phyloP scores from a whole-genome alignment of 1,139 yeast genomes.

The Saccharomycopsis hybrid region DNA sequence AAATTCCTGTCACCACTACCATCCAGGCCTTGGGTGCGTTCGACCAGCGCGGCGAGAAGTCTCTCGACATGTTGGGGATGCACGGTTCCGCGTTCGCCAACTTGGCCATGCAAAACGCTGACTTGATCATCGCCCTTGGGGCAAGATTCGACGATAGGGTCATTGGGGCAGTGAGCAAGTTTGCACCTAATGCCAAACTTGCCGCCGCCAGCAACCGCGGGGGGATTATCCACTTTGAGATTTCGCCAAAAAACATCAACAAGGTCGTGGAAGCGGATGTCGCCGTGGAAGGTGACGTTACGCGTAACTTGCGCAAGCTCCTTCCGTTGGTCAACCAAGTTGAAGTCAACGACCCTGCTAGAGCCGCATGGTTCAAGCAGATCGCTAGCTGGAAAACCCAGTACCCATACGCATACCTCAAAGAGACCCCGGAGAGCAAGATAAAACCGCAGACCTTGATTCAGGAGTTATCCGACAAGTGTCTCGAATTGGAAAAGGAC shows the following conservation, averaged over 20 bases:
- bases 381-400: slow-evolving; percentile 77
- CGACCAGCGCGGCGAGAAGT: slow-evolving; percentile 85
- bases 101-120: slow-evolving; percentile 88
- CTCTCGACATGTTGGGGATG: slow-evolving; percentile 96
- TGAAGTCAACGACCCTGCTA: slow-evolving; percentile 35
- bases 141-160: slow-evolving; percentile 99
- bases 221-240: slow-evolving; percentile 94
- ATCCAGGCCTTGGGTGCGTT: slow-evolving; percentile 91
- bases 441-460: slow-evolving; percentile 94
- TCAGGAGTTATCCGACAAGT: slow-evolving; percentile 67
- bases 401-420: slow-evolving; percentile 78
- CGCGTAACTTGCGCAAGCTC: slow-evolving; percentile 64
- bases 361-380: slow-evolving; percentile 74
- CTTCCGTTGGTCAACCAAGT: slow-evolving; percentile 64
- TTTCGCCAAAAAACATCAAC: slow-evolving; percentile 92
- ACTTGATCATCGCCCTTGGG: slow-evolving; percentile 87
- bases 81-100: slow-evolving; percentile 97
- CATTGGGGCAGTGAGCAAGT: slow-evolving; percentile 75
- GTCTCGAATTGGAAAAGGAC: slow-evolving; percentile 58
- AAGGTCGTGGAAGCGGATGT: slow-evolving; percentile 97
- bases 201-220: slow-evolving; percentile 90
- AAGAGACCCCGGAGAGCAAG: slow-evolving; percentile 69
- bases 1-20: slow-evolving; percentile 93
- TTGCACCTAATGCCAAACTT: slow-evolving; percentile 87
- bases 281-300: slow-evolving; percentile 94